Evolutionary conservation across 1,139 yeast species (phyloP).

Genomic region (Hemisphaericaspora xylanilytica): DNA sequence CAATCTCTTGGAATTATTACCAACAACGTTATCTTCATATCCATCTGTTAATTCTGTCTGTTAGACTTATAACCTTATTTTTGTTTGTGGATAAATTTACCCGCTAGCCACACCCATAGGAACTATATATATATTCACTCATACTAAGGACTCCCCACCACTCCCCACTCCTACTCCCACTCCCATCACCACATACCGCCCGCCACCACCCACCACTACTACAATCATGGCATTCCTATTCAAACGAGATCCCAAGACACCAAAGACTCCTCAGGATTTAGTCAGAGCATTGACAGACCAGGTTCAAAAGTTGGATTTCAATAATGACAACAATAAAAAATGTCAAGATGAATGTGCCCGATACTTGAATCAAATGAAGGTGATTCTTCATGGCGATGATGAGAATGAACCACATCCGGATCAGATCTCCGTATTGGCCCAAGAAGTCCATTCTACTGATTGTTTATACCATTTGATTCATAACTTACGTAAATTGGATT

Average conservation of each 20-base stretch:
- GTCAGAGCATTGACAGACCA: constrained; percentile 75
- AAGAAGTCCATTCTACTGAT: constrained; percentile 74
- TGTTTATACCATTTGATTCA: constrained; percentile 58
- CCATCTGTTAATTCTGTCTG: no score
- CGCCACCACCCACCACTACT: neutral
- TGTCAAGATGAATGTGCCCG: constrained; percentile 77
- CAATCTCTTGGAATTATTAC: no score
- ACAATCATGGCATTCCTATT: constrained; percentile 81
- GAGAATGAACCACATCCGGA: constrained; percentile 71
- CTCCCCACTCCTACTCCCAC: no score
- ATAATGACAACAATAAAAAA: constrained; percentile 53
- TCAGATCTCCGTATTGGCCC: constrained; percentile 67
- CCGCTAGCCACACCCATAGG: neutral
- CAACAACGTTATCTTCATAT: no score
- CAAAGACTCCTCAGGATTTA: constrained; percentile 82
- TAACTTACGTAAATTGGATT: constrained; percentile 65
- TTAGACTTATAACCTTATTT: neutral
- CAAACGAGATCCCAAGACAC: constrained; percentile 75
- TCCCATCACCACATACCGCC: neutral
- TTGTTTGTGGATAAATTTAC: neutral
- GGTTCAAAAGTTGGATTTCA: constrained; percentile 57
- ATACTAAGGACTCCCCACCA: no score
- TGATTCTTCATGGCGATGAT: constrained; percentile 73
- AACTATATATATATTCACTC: no score
- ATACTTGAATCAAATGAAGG: constrained; percentile 63